These are phyloP conservation scores for Priceomyces medius DNA, from an alignment of 805 yeast species.

Conservation along the genomic window DNA sequence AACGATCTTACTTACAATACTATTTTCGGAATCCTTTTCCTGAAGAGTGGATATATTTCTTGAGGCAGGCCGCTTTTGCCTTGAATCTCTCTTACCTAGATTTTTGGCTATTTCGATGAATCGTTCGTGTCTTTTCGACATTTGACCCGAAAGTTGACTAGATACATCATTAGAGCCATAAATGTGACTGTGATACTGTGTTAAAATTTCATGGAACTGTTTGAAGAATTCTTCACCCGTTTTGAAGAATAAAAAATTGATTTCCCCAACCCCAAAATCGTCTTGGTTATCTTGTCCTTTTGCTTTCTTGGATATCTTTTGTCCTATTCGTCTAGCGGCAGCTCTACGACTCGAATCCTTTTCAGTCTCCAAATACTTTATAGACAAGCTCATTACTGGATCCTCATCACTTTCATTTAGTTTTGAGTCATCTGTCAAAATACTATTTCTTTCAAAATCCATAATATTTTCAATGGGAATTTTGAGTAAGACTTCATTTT, in stretches of 20 bases:
- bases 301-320: constrained; percentile 9
- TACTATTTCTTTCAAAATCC: constrained; percentile 51
- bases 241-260: constrained; percentile 65
- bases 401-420: constrained; percentile 10
- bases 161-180: constrained; percentile 2
- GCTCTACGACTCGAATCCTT: constrained; percentile 1
- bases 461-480: constrained; percentile 71
- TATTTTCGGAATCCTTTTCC: constrained; percentile 7
- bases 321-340: constrained; percentile 7
- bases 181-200: constrained; percentile 6
- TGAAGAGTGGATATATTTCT: constrained; percentile 16
- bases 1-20: constrained; percentile 14
- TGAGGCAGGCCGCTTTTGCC: background rate
- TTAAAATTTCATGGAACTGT: constrained; percentile 33
- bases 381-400: constrained; percentile 39
- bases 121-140: background rate
- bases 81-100: constrained; percentile 3
- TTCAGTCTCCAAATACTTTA: constrained; percentile 49
- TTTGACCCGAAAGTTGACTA: background rate
- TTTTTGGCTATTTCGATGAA: constrained; percentile 1
- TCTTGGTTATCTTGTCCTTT: constrained; percentile 4
- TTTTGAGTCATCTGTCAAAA: constrained; percentile 12
- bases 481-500: constrained; percentile 71
- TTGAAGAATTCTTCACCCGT: constrained; percentile 44
- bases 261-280: constrained; percentile 62